Percentiles rank a stretch among this genome's conserved stretches.
Evolutionary conservation across 768 basidiomycete genomes (phyloP).

Genomic region (Chiua virens): DNA sequence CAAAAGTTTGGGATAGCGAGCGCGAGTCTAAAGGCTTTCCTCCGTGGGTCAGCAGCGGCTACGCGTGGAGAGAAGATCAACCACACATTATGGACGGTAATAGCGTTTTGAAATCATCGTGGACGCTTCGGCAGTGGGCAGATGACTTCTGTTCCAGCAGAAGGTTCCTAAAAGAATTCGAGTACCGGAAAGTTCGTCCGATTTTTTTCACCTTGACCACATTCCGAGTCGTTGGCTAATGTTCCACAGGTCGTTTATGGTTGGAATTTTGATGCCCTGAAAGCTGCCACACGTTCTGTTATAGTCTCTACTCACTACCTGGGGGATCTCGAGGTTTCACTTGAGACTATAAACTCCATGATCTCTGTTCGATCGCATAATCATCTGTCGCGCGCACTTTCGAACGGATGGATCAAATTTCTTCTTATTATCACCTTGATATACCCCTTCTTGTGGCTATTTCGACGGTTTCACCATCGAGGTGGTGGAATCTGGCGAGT

Average conservation of each 20-base stretch:
- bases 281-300: conserved; percentile 36
- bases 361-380: conserved; percentile 71
- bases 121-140: conserved; percentile 74
- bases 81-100: conserved; percentile 21
- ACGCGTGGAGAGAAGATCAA: conserved; percentile 34
- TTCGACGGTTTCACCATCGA: conserved; percentile 59
- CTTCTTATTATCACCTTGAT: conserved; percentile 67
- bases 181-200: conserved; percentile 59
- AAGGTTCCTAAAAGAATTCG: conserved; percentile 77
- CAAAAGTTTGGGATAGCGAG: conserved; percentile 45
- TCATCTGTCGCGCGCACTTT: conserved; percentile 62
- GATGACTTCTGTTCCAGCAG: conserved; percentile 75
- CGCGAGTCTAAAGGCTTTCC: conserved; percentile 50
- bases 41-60: conserved; percentile 43
- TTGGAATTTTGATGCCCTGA: conserved; percentile 50
- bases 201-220: not conserved
- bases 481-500: conserved; percentile 80
- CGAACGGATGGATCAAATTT: conserved; percentile 69
- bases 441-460: conserved; percentile 82
- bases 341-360: conserved; percentile 44
- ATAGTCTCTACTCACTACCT: conserved; percentile 41
- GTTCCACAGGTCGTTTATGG: conserved; percentile 52
- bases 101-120: conserved; percentile 49
- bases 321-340: conserved; percentile 44
- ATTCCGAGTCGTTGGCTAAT: conserved; percentile 16